Evolutionary conservation across 495 filamentous ascomycete genomes (phyloP).

Genomic region (Corynascus novoguineensis): DNA sequence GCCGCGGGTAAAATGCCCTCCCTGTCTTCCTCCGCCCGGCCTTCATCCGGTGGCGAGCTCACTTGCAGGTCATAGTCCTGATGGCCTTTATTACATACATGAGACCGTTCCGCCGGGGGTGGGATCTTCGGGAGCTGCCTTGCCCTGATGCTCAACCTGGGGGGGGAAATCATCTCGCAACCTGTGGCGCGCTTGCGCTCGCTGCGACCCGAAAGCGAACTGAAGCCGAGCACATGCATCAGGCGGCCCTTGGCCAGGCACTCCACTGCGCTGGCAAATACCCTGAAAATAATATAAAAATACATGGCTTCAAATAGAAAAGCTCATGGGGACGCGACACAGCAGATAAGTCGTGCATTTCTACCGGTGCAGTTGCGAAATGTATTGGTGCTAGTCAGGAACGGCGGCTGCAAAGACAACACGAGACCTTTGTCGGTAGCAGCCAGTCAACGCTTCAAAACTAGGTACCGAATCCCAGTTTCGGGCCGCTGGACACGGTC

Average conservation of each 20-base stretch:
- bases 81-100: slow-evolving; percentile 11
- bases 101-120: slow-evolving; percentile 2
- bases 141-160: too few relatives aligned
- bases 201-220: too few relatives aligned
- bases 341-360: not conserved
- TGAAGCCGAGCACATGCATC: too few relatives aligned
- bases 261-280: too few relatives aligned
- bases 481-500: slow-evolving; percentile 18
- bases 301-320: too few relatives aligned
- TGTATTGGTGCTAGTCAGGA: slow-evolving; percentile 15
- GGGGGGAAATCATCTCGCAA: too few relatives aligned
- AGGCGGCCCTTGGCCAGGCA: too few relatives aligned
- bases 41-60: slow-evolving; percentile 30
- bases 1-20: slow-evolving; percentile 33
- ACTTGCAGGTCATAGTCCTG: slow-evolving; percentile 15
- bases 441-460: slow-evolving; percentile 12
- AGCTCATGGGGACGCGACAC: not conserved
- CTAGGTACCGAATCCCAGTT: slow-evolving; percentile 6
- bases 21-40: slow-evolving; percentile 20
- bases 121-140: slow-evolving; percentile 10
- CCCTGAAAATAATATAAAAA: too few relatives aligned
- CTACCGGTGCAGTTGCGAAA: not conserved
- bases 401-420: slow-evolving; percentile 18
- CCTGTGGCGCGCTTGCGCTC: too few relatives aligned
- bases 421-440: slow-evolving; percentile 9